Base-by-base conservation (phyloP, 2,329 filamentous ascomycete species). In the Colletotrichum tanaceti region DNA sequence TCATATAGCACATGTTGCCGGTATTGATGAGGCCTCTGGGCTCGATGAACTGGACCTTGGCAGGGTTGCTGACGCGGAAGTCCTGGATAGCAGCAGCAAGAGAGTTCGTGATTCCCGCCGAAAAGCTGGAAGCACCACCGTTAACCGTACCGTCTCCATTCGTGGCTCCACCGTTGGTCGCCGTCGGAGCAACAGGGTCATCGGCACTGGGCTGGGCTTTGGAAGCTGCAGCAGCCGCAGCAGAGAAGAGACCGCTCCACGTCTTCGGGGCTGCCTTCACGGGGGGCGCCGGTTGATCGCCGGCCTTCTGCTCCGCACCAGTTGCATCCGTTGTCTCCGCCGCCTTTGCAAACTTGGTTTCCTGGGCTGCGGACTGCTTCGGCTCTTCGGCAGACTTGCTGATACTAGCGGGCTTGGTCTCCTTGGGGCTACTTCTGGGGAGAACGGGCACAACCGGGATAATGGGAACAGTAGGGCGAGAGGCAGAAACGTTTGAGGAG, bases 1-100 rank as follows among this genome's bases (percentile, higher is more conserved):
- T 99, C 96, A 99, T 98, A 82, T 99, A 99, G 81, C 96, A 99
- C 93, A 98, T 97, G 77, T 99, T 98, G 58, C 96, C 96, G 47
- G 95, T 97, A 81, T 99, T 99, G 73, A 97, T 92, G 76, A 99
- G 87, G 57, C 96, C 96, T 73, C 95, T 89, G 58, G 96, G 96
- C 80, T 98, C 93, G 58, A 99, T 86, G 76, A 98, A 98, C 20
- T 91, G 85, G 72, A 95, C 83, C 74, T 91, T 93, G 39, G 87
- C 82, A 44, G 86, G 85, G 44, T 85, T 84, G 65, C 88, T 86
- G 28, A 94, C 89, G 61, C 87, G 87, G 78, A 94, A 96, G 35
- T 88, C 87, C 58, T 86, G 86, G 60, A 99, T 85, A 43, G 93
- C 92, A 73, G 98, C 93, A 4, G 89, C 90, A 59, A 97, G 83